Percentiles rank a stretch among this genome's conserved stretches.
These are phyloP conservation scores for Botrytis aclada DNA, from an alignment of 2,329 filamentous ascomycete species.

Conservation along the genomic window DNA sequence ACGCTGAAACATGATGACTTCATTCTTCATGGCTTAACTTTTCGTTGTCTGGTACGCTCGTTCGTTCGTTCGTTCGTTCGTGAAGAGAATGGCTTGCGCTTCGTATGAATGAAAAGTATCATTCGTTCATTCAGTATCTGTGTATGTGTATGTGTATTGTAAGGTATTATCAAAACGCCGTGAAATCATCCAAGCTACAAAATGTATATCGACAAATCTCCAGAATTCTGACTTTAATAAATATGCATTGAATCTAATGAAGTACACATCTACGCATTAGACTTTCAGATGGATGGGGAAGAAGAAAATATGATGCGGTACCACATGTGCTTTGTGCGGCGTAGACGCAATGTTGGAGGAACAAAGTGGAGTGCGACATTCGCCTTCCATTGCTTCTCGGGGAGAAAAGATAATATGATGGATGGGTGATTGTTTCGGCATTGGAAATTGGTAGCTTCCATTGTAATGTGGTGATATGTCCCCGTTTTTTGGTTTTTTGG, in stretches of 20 bases:
- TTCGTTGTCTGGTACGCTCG: background rate
- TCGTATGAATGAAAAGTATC: background rate
- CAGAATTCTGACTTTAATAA: background rate
- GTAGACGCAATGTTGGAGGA: background rate
- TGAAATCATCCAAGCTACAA: background rate
- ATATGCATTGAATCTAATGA: no score
- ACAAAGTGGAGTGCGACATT: background rate
- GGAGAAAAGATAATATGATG: conserved; percentile 1
- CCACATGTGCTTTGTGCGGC: background rate
- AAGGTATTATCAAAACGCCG: background rate
- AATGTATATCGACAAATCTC: background rate
- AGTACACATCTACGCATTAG: background rate
- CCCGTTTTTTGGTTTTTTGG: background rate
- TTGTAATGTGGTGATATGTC: background rate
- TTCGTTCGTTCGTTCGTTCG: no score
- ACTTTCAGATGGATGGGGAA: background rate
- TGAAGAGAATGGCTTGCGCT: background rate
- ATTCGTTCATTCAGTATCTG: no score
- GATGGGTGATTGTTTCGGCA: background rate
- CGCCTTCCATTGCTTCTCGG: background rate
- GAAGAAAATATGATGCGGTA: background rate
- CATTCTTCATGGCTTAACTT: background rate
- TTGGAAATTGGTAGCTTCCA: no score
- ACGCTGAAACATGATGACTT: conserved; percentile 3
- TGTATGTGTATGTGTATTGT: background rate